Evolutionary conservation across 345 rosid species (phyloP).

Genomic region (Euphorbia pulcherrima): DNA sequence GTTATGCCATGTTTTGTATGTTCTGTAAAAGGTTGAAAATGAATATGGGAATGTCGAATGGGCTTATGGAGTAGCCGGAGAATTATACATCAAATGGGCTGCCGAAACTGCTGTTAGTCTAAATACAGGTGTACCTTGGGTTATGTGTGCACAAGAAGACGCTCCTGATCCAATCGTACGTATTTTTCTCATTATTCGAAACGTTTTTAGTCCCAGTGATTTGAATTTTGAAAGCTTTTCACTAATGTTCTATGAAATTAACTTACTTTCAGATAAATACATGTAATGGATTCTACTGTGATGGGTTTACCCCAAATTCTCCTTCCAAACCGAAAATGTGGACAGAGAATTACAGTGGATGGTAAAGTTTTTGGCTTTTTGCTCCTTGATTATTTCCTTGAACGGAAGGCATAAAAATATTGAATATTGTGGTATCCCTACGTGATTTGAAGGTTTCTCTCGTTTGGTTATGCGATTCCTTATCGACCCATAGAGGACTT

Average conservation of each 20-base stretch:
- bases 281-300: constrained; percentile 68
- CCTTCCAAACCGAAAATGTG: constrained; percentile 59
- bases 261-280: constrained; percentile 51
- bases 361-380: constrained; percentile 30
- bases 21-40: constrained; percentile 51
- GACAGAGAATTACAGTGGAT: constrained; percentile 68
- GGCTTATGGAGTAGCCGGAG: constrained; percentile 53
- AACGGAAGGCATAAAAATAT: background rate
- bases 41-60: constrained; percentile 55
- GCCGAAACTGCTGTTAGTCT: constrained; percentile 58
- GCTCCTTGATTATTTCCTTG: constrained; percentile 1
- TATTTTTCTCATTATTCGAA: background rate
- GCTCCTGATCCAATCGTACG: constrained; percentile 65
- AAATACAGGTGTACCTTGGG: constrained; percentile 65
- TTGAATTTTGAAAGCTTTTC: background rate
- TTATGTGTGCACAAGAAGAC: constrained; percentile 54
- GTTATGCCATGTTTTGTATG: background rate
- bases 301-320: constrained; percentile 49
- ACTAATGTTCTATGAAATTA: constrained; percentile 4
- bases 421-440: background rate
- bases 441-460: constrained; percentile 40
- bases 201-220: background rate
- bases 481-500: constrained; percentile 65
- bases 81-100: constrained; percentile 54
- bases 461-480: constrained; percentile 64